Base-by-base conservation (phyloP, 1,284 basidiomycete genomes). In the Trametes polyzona region DNA sequence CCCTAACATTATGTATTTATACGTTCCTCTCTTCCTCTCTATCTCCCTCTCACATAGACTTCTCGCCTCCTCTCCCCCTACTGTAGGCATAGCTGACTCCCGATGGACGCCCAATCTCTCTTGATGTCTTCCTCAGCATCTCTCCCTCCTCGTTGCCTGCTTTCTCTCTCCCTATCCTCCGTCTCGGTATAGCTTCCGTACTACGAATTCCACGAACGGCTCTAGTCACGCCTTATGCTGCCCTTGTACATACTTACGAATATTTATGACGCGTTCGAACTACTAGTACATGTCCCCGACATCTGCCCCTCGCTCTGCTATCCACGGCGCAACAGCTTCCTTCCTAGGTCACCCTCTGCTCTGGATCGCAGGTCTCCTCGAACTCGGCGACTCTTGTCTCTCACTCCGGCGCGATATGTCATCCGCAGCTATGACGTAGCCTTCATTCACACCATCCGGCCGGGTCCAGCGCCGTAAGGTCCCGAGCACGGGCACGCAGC, bases 1-100 rank as follows among this genome's bases (percentile, higher is more conserved):
- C 61, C 55, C 37, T 63, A 63, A 58, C 42, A 29, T 63, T 60
- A 58, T 63, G 61, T 63, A 63, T 63, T 63, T 63, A 63, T 63
- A 63, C 47, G 33, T 35, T 14, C 33, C 14, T 35, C 12, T n/a
- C 11, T n/a, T 11, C 33, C 7, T 21, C 19, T 9, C 29, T 32
- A 16, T 21, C 19, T 9, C 29, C 24, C 55, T 43, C 54, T 58
- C 36, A 46, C 54, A 47, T 62, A 59, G 58, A 59, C n/a, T 52
- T 40, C 55, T 57, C 24, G 35, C 24, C 49, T n/a, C 12, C n/a
- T n/a, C 33, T 53, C 58, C 50, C 47, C 27, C 54, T 49, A 37
- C 57, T 63, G 55, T 56, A 58, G 55, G 57, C 49, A 52, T 59
- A 55, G 43, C 47, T 43, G 36, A 39, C 19, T 36, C 46, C 40